These are phyloP conservation scores for Poronia punctata DNA, from an alignment of 495 filamentous ascomycete species.

Conservation along the genomic window DNA sequence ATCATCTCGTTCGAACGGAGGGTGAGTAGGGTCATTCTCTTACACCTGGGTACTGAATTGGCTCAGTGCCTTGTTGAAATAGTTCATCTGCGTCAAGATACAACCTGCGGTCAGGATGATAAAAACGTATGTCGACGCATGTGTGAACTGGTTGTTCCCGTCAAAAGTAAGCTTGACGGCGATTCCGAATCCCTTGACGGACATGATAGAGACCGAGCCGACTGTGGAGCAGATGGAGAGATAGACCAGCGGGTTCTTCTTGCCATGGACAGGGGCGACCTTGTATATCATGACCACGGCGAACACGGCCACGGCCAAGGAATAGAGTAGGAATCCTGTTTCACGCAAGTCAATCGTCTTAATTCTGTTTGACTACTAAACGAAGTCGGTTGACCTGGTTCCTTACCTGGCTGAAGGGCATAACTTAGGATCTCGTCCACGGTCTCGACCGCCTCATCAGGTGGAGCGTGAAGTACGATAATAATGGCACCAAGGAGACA, in stretches of 20 bases:
- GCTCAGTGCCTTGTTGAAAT: constrained; percentile 97
- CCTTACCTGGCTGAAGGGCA: constrained; percentile 80
- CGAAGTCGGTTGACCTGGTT: neutral
- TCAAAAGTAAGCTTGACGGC: constrained; percentile 86
- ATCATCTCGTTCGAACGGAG: neutral
- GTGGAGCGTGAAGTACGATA: constrained; percentile 94
- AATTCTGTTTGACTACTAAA: constrained; percentile 11
- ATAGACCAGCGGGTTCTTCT: constrained; percentile 90
- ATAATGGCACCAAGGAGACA: constrained; percentile 95
- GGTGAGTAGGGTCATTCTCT: constrained; percentile 22
- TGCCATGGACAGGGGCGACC: constrained; percentile 79
- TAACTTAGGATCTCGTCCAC: constrained; percentile 84
- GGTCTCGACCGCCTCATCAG: constrained; percentile 79
- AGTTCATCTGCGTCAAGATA: constrained; percentile 98
- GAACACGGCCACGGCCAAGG: constrained; percentile 66
- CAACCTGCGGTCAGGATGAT: constrained; percentile 86
- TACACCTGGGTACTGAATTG: constrained; percentile 97
- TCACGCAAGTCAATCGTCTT: too few relatives aligned
- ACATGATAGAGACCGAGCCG: constrained; percentile 96
- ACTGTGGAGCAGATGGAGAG: constrained; percentile 96
- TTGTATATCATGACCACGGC: constrained; percentile 93
- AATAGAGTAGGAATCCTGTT: constrained; percentile 82
- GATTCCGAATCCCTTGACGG: constrained; percentile 95
- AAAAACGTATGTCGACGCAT: constrained; percentile 94
- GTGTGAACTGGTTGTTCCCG: constrained; percentile 88